These are phyloP conservation scores for Ophiostoma populinum DNA, from an alignment of 2,329 filamentous ascomycete genomes.

Conservation along the genomic window DNA sequence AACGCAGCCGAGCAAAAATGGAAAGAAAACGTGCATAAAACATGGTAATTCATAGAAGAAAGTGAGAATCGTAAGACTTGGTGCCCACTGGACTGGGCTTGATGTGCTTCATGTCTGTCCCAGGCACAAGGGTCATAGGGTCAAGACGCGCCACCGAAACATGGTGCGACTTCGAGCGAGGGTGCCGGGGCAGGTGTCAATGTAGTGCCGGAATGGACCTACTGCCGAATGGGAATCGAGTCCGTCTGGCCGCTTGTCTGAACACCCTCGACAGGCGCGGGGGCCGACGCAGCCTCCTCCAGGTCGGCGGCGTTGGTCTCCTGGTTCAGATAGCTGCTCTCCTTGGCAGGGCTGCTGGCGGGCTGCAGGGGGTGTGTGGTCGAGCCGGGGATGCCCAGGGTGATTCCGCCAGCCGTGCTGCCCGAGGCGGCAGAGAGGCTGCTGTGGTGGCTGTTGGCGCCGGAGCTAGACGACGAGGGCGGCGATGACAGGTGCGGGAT, in stretches of 20 bases:
- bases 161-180: too few relatives aligned
- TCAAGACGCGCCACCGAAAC: too few relatives aligned
- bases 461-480: conserved; percentile 21
- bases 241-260: conserved; percentile 17
- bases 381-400: conserved; percentile 24
- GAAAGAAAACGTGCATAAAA: neutral
- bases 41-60: neutral
- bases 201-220: too few relatives aligned
- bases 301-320: conserved; percentile 54
- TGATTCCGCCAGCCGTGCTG: conserved; percentile 17
- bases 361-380: conserved; percentile 27
- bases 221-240: conserved; percentile 49
- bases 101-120: too few relatives aligned
- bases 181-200: too few relatives aligned
- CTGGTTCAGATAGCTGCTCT: conserved; percentile 70
- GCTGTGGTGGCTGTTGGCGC: conserved; percentile 10
- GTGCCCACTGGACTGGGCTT: too few relatives aligned
- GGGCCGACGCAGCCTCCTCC: conserved; percentile 12
- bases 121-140: too few relatives aligned
- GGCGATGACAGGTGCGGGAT: conserved; percentile 76
- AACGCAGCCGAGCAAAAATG: too few relatives aligned
- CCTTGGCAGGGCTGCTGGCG: conserved; percentile 72
- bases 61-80: too few relatives aligned
- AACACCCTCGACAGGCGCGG: conserved; percentile 11
- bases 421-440: conserved; percentile 12